A percentile compares a stretch with the other conserved stretches of the same genome.
Conservation (phyloP, 2,329 filamentous ascomycete genomes). For the Nemania sp. region DNA sequence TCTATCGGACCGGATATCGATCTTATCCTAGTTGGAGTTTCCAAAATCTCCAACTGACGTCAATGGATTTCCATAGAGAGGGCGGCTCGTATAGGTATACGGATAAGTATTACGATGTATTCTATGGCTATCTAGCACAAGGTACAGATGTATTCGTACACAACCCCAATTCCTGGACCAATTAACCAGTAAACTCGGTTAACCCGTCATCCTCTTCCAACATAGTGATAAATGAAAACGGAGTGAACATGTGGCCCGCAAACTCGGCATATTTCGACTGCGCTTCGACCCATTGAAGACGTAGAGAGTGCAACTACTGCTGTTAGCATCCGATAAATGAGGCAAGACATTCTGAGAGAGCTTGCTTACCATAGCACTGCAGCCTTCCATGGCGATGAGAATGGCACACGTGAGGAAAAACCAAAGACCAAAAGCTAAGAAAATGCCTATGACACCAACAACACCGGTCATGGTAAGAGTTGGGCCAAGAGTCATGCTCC, state of each 20-base stretch:
- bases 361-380: slow-evolving; percentile 67
- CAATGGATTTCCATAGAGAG: too few species aligned
- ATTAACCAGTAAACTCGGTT: slow-evolving; percentile 43
- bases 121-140: slow-evolving; percentile 27
- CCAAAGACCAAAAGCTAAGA: slow-evolving; percentile 85
- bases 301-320: slow-evolving; percentile 65
- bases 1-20: too few species aligned
- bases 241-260: slow-evolving; percentile 74
- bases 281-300: slow-evolving; percentile 82
- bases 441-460: slow-evolving; percentile 76
- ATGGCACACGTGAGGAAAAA: slow-evolving; percentile 80
- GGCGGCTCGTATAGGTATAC: too few species aligned
- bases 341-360: not conserved
- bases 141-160: slow-evolving; percentile 28
- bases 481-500: slow-evolving; percentile 89
- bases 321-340: slow-evolving; percentile 21
- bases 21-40: too few species aligned
- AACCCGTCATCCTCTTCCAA: slow-evolving; percentile 67
- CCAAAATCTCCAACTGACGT: too few species aligned
- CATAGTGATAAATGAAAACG: slow-evolving; percentile 74
- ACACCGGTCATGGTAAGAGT: slow-evolving; percentile 70
- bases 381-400: slow-evolving; percentile 81
- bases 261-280: slow-evolving; percentile 87
- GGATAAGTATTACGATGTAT: slow-evolving; percentile 12
- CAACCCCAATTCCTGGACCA: slow-evolving; percentile 7